Conservation (phyloP, 257 asterid species). For the Leonotis leonurus region DNA sequence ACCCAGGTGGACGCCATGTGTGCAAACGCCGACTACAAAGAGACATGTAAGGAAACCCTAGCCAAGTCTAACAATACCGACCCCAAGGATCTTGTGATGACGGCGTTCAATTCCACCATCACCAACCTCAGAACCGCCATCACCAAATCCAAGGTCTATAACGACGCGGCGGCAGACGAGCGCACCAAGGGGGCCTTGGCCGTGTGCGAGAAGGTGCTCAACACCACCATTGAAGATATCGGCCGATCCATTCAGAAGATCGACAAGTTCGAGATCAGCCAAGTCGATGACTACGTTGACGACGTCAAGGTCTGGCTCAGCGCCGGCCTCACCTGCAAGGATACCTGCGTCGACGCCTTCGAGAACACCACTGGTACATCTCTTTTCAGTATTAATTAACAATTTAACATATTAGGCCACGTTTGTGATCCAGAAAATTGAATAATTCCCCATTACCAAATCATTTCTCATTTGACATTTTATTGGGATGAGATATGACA, state of each 20-base stretch:
- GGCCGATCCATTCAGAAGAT: constrained; percentile 30
- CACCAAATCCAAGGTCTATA: constrained; percentile 26
- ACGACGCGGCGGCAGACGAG: constrained; percentile 37
- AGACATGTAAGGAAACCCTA: constrained; percentile 42
- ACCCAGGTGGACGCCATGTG: constrained; percentile 27
- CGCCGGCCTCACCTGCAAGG: constrained; percentile 49
- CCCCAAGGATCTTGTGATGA: constrained; percentile 39
- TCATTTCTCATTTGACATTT: too few species aligned
- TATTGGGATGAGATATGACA: too few species aligned
- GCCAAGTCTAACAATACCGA: constrained; percentile 31
- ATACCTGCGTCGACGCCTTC: constrained; percentile 69
- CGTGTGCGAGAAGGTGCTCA: constrained; percentile 42
- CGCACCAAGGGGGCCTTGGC: constrained; percentile 50
- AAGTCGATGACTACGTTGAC: constrained; percentile 32
- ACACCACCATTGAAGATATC: constrained; percentile 46
- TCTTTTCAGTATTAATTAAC: too few species aligned
- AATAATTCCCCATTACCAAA: too few species aligned
- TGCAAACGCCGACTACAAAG: constrained; percentile 49
- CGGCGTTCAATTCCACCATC: constrained; percentile 39
- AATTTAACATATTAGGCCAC: too few species aligned
- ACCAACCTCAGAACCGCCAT: constrained; percentile 29
- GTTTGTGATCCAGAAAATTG: too few species aligned
- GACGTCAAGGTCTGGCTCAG: constrained; percentile 75
- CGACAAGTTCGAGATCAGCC: constrained; percentile 18
- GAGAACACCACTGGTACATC: constrained; percentile 48